Base-by-base conservation (phyloP, 2,329 filamentous ascomycete species). In the Cladophialophora exuberans region DNA sequence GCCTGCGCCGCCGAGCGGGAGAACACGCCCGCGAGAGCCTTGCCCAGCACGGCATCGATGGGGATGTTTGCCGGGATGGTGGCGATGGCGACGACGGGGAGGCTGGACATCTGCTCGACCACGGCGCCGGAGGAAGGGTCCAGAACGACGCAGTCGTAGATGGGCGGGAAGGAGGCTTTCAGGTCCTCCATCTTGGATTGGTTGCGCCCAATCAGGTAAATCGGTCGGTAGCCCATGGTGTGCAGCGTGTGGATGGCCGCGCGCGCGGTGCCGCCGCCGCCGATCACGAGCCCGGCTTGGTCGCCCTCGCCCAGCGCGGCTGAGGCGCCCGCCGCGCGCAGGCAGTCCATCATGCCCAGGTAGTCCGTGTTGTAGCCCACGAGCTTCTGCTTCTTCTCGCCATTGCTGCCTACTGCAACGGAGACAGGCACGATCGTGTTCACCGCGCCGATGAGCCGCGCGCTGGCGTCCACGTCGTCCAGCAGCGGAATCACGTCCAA, bases 321-420 rank as follows among this genome's bases (percentile, higher is more conserved):
- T 58, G 75, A 74, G 33, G 88, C 77, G 6, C 89, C 89, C 1
- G 84, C 85, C 36, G 83, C 83, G 54, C 82, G 83, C 17, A 99
- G 81, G 3, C 89, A 86, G 63, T 88, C 83, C 2, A 88, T 84
- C 85, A 99, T 99, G 59, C 94, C 94, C 66, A 85, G 82, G 88
- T 91, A 99, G 75, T 99, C 94, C 10, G 94, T 99, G 73, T 99
- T 99, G 69, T 92, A 89, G 38, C 94, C 94, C 13, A 89, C 71
- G 2, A 97, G 82, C 3, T 78, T 81, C 9, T 64, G 38, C 61
- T n/a, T n/a, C n/a, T n/a, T n/a, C n/a, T n/a, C n/a, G n/a, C n/a
- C n/a, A n/a, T 76, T 63, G 64, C 72, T 62, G 44, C 73, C 11
- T 62, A 35, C 38, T 3, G 52, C n/a, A 39, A 57, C 62, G 3